Conservation (phyloP, 2,329 filamentous ascomycete species). For the Trichoderma lentiforme region DNA sequence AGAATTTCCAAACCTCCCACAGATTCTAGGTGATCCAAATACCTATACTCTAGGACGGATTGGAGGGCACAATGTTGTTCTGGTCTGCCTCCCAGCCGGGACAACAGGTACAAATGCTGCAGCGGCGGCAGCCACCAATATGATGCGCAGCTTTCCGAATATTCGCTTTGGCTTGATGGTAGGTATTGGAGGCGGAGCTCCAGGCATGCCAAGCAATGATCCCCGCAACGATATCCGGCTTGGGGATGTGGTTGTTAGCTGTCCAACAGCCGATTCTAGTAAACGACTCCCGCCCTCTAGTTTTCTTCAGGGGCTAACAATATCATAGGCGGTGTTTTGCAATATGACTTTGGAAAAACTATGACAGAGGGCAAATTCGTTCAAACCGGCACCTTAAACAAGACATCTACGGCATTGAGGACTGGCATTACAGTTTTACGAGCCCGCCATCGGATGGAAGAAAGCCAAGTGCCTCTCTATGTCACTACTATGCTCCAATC, state of each 20-base stretch:
- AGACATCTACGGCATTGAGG: neutral
- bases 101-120: neutral
- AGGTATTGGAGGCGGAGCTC: neutral
- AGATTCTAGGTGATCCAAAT: neutral
- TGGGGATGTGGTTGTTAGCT: neutral
- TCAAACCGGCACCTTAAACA: neutral
- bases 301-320: too few relatives aligned
- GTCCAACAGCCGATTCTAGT: neutral
- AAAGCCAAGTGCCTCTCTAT: neutral
- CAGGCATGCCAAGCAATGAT: neutral
- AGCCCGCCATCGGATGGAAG: neutral
- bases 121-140: neutral
- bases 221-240: neutral
- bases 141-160: neutral
- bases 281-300: too few relatives aligned
- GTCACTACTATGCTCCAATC: neutral
- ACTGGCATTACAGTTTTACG: neutral
- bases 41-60: slow-evolving; percentile 19
- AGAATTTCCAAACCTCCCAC: neutral
- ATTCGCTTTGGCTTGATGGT: neutral
- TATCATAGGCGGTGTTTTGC: neutral
- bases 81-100: slow-evolving; percentile 20
- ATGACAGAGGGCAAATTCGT: neutral
- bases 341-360: neutral
- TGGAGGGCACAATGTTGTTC: slow-evolving; percentile 17